Conservation (phyloP, 768 basidiomycete species). For the Mrakia gelida region DNA sequence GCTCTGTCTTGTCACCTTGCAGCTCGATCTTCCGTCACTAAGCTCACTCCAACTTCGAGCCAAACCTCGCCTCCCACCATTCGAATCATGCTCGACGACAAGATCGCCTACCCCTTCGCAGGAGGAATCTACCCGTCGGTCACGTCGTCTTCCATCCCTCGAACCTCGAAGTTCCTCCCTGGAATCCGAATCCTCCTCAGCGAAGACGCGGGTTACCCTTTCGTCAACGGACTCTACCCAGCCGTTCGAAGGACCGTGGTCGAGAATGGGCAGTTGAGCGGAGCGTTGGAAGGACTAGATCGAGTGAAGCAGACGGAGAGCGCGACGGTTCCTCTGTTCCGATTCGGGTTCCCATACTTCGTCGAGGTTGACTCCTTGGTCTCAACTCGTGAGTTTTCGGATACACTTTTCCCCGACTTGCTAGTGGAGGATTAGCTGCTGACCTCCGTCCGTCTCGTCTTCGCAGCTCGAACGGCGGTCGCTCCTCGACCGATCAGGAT, state of each 20-base stretch:
- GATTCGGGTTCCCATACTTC: neutral
- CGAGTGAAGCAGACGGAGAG: neutral
- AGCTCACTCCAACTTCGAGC: too few relatives aligned
- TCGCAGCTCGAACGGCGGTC: too few relatives aligned
- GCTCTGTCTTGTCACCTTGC: too few relatives aligned
- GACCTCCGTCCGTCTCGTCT: too few relatives aligned
- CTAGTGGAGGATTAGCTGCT: too few relatives aligned
- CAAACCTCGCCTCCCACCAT: neutral
- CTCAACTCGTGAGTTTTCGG: neutral
- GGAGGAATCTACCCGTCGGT: constrained; percentile 7
- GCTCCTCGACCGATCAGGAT: too few relatives aligned
- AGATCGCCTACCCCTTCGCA: neutral
- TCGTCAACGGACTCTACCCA: neutral
- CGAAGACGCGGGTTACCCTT: neutral
- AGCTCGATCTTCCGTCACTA: too few relatives aligned
- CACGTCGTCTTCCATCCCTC: neutral
- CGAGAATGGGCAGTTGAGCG: constrained; percentile 1
- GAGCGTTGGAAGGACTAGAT: neutral
- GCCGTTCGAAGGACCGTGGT: neutral
- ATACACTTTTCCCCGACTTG: neutral
- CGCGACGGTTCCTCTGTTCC: neutral
- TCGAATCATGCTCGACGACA: neutral
- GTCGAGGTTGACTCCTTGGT: neutral
- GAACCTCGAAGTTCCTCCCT: neutral
- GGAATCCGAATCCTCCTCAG: constrained; percentile 1